These are phyloP conservation scores for Clavispora santaluciae DNA, from an alignment of 805 yeast species.

Conservation along the genomic window DNA sequence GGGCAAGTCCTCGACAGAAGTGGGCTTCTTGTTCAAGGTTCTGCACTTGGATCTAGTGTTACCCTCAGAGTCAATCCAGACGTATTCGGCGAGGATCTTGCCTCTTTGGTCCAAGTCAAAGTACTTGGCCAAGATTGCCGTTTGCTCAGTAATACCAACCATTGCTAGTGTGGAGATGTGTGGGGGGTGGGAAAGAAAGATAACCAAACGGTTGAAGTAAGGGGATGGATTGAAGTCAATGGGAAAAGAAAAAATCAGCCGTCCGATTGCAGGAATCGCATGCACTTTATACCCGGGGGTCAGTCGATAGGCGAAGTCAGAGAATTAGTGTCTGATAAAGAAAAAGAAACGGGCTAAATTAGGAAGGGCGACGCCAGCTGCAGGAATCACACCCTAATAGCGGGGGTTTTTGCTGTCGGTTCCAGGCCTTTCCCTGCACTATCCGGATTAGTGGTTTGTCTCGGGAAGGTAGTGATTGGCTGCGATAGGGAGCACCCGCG, in stretches of 20 bases:
- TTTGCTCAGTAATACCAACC: slow-evolving; percentile 54
- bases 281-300: neutral
- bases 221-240: neutral
- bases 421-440: neutral
- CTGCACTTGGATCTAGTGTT: slow-evolving; percentile 90
- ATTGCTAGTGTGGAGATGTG: slow-evolving; percentile 11
- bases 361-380: too few species aligned
- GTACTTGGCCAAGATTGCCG: slow-evolving; percentile 79
- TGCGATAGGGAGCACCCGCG: neutral
- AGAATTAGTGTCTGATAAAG: slow-evolving; percentile 1
- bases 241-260: neutral
- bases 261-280: neutral
- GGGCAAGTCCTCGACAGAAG: slow-evolving; percentile 80
- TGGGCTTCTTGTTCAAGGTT: slow-evolving; percentile 67
- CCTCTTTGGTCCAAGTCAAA: slow-evolving; percentile 81
- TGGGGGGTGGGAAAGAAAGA: neutral
- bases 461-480: neutral
- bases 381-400: too few species aligned
- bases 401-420: neutral
- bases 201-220: neutral
- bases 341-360: neutral
- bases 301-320: slow-evolving; percentile 1
- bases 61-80: slow-evolving; percentile 96
- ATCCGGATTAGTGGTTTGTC: neutral
- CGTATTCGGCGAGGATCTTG: slow-evolving; percentile 87